Evolutionary conservation across 2,329 filamentous ascomycete species (phyloP), one percentile per base, ranked within the genome.

Genomic region (Teratosphaeria epicoccoides): DNA sequence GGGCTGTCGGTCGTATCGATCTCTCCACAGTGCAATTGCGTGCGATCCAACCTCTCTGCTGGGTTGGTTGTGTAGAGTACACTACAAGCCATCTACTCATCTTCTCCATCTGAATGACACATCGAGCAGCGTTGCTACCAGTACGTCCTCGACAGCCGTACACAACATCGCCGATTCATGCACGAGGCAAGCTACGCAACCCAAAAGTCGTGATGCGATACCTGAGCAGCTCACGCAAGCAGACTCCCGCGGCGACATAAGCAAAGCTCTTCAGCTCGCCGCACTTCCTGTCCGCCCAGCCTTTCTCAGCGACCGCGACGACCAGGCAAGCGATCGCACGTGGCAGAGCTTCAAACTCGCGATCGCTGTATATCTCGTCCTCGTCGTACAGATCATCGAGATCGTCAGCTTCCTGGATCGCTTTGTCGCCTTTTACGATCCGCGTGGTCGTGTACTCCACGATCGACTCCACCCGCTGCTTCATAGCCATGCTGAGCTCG

Each of bases 181-280:
- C 44, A 12, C 43, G 49, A 20, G 47, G 51, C 40, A 53, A 22
- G 17, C 14, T 43, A 24, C 14, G 12, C 43, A 22, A 9, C 22
- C 53, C 53, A 14, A 52, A 49, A 24, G 55, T 57, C 17, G 52
- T 53, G 28, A 53, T 52, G 12, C 29, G 28, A 37, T 56, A 63
- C n/a, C 62, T 66, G 59, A 72, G 67, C 47, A 80, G 62, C 65
- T 80, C 75, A 50, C 69, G 69, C 68, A 80, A 64, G 52, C 72
- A 74, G 0, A 76, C 70, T 0, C 69, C 71, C 4, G 75, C 75
- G 52, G 76, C 73, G 14, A 81, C 65, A 61, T 78, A 80, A 56
- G 67, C 71, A 63, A 78, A 81, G 55, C 76, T 79, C 55, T 69
- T 62, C 51, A 79, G 52, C 49, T 68, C 58, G 1, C 69, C 68